phyloP scores from a whole-genome alignment of 148 eudicot species.

The Rhododendron mucronatum region DNA sequence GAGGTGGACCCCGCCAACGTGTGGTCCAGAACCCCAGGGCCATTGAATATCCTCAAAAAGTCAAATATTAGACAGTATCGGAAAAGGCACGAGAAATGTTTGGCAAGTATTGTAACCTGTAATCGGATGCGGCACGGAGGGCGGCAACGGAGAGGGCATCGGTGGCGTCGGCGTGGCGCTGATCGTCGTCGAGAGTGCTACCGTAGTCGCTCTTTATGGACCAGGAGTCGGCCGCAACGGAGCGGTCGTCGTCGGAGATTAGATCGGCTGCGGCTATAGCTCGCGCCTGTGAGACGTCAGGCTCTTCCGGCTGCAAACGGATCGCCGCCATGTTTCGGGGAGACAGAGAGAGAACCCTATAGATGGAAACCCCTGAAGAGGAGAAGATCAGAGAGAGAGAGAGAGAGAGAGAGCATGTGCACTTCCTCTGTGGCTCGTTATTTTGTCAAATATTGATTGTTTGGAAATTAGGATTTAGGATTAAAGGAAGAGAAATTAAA shows the following conservation, averaged over 20 bases:
- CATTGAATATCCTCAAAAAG: background rate
- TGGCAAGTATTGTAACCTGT: constrained; percentile 38
- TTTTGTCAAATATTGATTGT: background rate
- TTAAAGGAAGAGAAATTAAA: background rate
- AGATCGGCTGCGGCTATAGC: constrained; percentile 59
- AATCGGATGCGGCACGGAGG: constrained; percentile 68
- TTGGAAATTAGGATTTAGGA: too few species aligned
- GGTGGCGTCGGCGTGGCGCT: constrained; percentile 94
- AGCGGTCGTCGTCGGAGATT: constrained; percentile 96
- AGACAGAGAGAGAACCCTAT: constrained; percentile 1
- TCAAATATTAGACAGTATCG: too few species aligned
- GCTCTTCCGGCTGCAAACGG: constrained; percentile 61
- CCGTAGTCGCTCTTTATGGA: constrained; percentile 98
- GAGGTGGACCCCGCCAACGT: too few species aligned
- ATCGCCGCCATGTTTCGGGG: constrained; percentile 62
- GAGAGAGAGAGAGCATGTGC: background rate
- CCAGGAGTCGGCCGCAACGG: constrained; percentile 96
- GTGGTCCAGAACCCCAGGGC: too few species aligned
- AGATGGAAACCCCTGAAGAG: background rate
- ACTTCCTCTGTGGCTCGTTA: background rate
- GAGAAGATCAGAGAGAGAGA: background rate
- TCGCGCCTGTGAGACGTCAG: constrained; percentile 54
- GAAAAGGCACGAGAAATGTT: background rate
- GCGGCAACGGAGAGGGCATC: constrained; percentile 82
- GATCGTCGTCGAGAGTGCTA: constrained; percentile 89